Conservation (phyloP, 2,329 filamentous ascomycete species). For the Thermoascus crustaceus region DNA sequence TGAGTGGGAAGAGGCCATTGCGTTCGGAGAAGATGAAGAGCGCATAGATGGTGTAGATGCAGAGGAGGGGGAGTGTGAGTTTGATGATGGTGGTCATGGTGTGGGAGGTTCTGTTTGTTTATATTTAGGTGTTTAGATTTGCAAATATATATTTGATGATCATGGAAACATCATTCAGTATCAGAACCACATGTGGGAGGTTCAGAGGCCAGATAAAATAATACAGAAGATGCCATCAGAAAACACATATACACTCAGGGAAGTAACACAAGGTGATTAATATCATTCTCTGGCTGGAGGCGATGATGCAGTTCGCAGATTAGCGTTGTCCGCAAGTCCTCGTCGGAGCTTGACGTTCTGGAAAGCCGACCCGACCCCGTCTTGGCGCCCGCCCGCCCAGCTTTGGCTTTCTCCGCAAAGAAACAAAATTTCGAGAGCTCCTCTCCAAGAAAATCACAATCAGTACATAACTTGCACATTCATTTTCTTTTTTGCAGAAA, state of each 20-base stretch:
- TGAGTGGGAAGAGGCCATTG: constrained; percentile 23
- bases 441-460: constrained; percentile 3
- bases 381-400: background rate
- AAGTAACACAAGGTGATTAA: too few relatives aligned
- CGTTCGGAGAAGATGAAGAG: constrained; percentile 25
- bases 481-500: too few relatives aligned
- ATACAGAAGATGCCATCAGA: too few relatives aligned
- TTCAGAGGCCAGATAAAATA: too few relatives aligned
- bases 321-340: background rate
- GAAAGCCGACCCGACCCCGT: background rate
- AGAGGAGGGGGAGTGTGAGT: background rate
- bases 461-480: background rate
- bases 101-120: too few relatives aligned
- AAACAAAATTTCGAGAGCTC: constrained; percentile 3
- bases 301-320: background rate
- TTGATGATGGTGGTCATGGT: background rate
- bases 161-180: too few relatives aligned
- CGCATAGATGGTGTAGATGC: constrained; percentile 25
- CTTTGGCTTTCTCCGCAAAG: constrained; percentile 5
- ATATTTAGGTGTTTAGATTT: background rate
- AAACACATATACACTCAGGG: too few relatives aligned
- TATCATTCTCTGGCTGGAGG: too few relatives aligned
- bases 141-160: background rate
- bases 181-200: too few relatives aligned
- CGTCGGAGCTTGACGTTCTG: background rate